Evolutionary conservation across 345 rosid genomes (phyloP).

Genomic region (Sisymbrium irio): DNA sequence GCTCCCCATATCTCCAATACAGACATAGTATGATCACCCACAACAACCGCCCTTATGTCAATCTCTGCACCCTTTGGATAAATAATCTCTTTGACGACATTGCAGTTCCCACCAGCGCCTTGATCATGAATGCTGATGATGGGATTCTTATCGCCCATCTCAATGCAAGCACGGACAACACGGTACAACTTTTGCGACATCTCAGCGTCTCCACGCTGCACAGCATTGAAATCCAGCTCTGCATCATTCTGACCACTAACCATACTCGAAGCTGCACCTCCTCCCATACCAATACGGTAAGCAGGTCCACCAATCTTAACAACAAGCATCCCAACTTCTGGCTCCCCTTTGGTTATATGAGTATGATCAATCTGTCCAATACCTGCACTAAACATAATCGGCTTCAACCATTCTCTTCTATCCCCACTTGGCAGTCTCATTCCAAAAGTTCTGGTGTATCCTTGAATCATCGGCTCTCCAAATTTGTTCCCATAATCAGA

Average conservation of each 20-base stretch:
- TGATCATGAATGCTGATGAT: slow-evolving; percentile 96
- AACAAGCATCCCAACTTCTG: slow-evolving; percentile 88
- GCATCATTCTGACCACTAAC: slow-evolving; percentile 98
- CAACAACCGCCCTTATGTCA: slow-evolving; percentile 72
- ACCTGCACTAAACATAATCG: slow-evolving; percentile 95
- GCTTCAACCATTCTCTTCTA: slow-evolving; percentile 95
- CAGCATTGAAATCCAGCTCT: slow-evolving; percentile 96
- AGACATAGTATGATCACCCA: slow-evolving; percentile 94
- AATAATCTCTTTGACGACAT: slow-evolving; percentile 94
- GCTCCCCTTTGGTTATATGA: slow-evolving; percentile 79
- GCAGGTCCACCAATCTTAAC: slow-evolving; percentile 99
- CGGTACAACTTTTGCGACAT: slow-evolving; percentile 95
- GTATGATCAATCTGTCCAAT: slow-evolving; percentile 91
- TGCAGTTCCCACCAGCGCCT: slow-evolving; percentile 97
- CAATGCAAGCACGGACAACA: slow-evolving; percentile 84
- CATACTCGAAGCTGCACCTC: slow-evolving; percentile 99
- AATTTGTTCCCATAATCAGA: slow-evolving; percentile 96
- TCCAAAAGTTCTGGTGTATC: slow-evolving; percentile 85
- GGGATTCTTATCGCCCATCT: slow-evolving; percentile 89
- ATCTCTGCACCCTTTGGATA: slow-evolving; percentile 90
- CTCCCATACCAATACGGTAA: slow-evolving; percentile 96
- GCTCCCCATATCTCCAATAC: slow-evolving; percentile 99
- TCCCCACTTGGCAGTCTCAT: slow-evolving; percentile 94
- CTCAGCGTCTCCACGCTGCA: slow-evolving; percentile 96
- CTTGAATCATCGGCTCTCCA: slow-evolving; percentile 95